Conservation (phyloP, 768 basidiomycete species). For the Boletus sensibilis region DNA sequence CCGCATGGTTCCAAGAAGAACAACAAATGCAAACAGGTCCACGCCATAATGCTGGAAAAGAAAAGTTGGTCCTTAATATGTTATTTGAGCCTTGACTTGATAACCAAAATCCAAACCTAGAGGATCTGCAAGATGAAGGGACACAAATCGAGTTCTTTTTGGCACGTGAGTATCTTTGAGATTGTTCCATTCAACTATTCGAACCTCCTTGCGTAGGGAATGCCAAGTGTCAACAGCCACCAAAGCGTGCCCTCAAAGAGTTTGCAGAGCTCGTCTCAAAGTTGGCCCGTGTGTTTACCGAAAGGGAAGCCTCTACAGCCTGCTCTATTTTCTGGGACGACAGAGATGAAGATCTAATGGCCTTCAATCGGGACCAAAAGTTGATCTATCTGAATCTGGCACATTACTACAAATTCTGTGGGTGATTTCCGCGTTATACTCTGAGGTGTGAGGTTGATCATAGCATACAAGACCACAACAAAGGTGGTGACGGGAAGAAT, state of each 20-base stretch:
- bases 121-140: not conserved
- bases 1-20: not conserved
- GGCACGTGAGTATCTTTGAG: slow-evolving; percentile 7
- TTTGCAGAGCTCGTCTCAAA: slow-evolving; percentile 4
- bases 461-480: not conserved
- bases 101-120: not conserved
- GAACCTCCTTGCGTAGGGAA: not conserved
- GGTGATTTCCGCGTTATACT: not conserved
- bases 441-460: not conserved
- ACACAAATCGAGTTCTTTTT: slow-evolving; percentile 11
- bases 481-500: slow-evolving; percentile 1
- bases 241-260: not conserved
- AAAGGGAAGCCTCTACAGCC: not conserved
- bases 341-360: slow-evolving; percentile 16
- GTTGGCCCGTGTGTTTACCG: slow-evolving; percentile 3
- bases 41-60: not conserved
- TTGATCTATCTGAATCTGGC: slow-evolving; percentile 17
- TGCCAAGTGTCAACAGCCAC: not conserved
- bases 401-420: slow-evolving; percentile 9
- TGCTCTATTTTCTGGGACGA: slow-evolving; percentile 22
- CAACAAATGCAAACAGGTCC: slow-evolving; percentile 8
- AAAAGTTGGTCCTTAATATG: not conserved
- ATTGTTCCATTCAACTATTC: not conserved
- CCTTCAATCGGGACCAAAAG: slow-evolving; percentile 16
- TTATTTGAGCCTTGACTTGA: not conserved